phyloP scores from a whole-genome alignment of 1,284 basidiomycete genomes.

The Leccinum discolor region DNA sequence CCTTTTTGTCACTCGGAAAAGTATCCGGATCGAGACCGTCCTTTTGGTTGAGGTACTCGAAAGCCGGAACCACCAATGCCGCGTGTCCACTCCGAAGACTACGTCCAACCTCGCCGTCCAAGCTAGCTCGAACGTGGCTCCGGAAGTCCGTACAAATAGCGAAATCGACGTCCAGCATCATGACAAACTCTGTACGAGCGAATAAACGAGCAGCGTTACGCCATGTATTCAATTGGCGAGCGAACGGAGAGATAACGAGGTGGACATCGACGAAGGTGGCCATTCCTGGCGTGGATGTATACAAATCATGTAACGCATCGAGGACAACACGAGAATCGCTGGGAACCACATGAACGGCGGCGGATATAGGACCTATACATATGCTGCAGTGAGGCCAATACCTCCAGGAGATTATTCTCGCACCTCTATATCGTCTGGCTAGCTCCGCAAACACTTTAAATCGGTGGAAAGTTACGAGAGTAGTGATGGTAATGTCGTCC shows the following conservation, averaged over 20 bases:
- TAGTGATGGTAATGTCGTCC: conserved; percentile 82
- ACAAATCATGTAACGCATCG: conserved; percentile 61
- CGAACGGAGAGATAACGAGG: conserved; percentile 81
- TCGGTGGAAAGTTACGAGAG: conserved; percentile 78
- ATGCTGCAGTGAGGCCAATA: neutral
- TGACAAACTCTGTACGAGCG: conserved; percentile 77
- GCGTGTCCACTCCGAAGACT: conserved; percentile 52
- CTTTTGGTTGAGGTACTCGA: conserved; percentile 67
- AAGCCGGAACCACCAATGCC: conserved; percentile 78
- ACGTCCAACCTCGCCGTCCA: conserved; percentile 29
- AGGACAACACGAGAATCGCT: conserved; percentile 34
- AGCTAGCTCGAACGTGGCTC: conserved; percentile 40
- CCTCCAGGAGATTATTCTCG: conserved; percentile 3
- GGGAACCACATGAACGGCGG: conserved; percentile 71
- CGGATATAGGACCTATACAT: conserved; percentile 74
- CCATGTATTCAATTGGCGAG: conserved; percentile 86
- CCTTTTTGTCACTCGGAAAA: conserved; percentile 72
- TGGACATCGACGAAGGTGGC: conserved; percentile 80
- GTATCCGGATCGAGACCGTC: conserved; percentile 56
- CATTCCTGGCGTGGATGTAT: conserved; percentile 65
- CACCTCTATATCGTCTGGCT: conserved; percentile 73
- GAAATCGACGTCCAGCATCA: conserved; percentile 91
- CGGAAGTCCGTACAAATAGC: conserved; percentile 81
- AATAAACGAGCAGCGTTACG: conserved; percentile 81
- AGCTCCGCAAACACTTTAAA: conserved; percentile 72